Base-by-base conservation (phyloP, 1,139 yeast species). In the Yamadazyma triangularis region DNA sequence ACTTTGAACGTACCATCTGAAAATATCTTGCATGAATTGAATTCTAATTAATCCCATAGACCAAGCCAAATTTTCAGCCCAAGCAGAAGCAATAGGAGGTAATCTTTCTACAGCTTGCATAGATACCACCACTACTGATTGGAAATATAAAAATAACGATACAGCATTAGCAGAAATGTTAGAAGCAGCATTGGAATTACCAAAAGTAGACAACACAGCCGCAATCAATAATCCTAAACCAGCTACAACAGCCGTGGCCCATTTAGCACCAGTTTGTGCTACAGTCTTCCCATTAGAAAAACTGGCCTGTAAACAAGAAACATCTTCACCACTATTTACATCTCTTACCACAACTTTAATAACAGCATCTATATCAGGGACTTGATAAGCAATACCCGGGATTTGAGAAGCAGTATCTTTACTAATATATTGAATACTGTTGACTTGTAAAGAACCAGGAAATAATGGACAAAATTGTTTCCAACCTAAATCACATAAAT, bases 11-110 rank as follows among this genome's bases (percentile, higher is more conserved):
- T 79, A 83, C 93, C 93, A 83, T 47, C 89, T 67, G 53, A 83
- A 80, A 44, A 83, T 79, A 35, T 77, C 64, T 56, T 81, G 89
- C 88, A 83, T 81, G 47, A 82, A 82, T 3, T 54, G 48, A 25
- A 80, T 70, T 46, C 77, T 63, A 43, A 83, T 82, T 38, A 83
- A 63, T 2, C 93, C 93, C 89, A 83, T 82, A 2, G 89, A 80
- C 93, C 93, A 83, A 16, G 85, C 85, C 52, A 83, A 67, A 48
- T 83, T 83, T 51, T 80, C 88, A 4, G 86, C 67, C 93, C 93
- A 83, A 4, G 89, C 73, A 21, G 80, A 70, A 2, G 87, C 91
- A 47, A 83, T 81, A 10, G 91, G 91, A 8, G 93, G 91, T 4
- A 80, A 74, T 41, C 77, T 61, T 44, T 78, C 84, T 31, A 81